These are phyloP conservation scores for Saitozyma sp. DNA, from an alignment of 768 basidiomycete species.

Conservation along the genomic window DNA sequence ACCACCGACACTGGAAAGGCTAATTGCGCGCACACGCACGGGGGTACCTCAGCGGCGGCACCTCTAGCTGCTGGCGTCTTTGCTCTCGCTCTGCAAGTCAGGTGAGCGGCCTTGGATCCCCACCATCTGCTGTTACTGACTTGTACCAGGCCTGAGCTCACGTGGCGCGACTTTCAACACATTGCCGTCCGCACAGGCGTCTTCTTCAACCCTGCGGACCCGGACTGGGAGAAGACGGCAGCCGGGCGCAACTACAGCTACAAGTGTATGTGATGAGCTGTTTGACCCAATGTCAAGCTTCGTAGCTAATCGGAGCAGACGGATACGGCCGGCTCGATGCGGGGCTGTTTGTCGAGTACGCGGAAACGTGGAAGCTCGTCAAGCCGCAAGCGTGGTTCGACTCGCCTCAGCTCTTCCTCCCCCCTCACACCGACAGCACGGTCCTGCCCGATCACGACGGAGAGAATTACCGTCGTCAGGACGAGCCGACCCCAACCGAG, in stretches of 20 bases:
- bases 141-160: constrained; percentile 73
- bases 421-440: constrained; percentile 14
- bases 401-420: constrained; percentile 62
- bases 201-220: constrained; percentile 80
- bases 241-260: constrained; percentile 71
- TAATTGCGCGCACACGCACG: constrained; percentile 76
- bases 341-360: constrained; percentile 74
- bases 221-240: constrained; percentile 87
- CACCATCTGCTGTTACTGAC: constrained; percentile 9
- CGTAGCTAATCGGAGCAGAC: constrained; percentile 49
- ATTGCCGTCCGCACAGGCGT: constrained; percentile 75
- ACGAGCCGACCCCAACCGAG: constrained; percentile 30
- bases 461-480: constrained; percentile 58
- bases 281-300: not conserved
- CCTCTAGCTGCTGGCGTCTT: constrained; percentile 94
- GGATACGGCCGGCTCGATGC: constrained; percentile 89
- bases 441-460: not conserved
- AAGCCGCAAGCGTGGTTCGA: constrained; percentile 93
- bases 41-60: constrained; percentile 96
- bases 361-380: constrained; percentile 77
- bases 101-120: constrained; percentile 58
- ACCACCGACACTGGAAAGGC: constrained; percentile 91
- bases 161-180: constrained; percentile 95
- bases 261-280: constrained; percentile 61
- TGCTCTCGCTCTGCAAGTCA: constrained; percentile 80